A percentile compares a stretch with the other conserved stretches of the same genome.
These are phyloP conservation scores for Tricholoma furcatifolium DNA, from an alignment of 768 basidiomycete species.

Conservation along the genomic window DNA sequence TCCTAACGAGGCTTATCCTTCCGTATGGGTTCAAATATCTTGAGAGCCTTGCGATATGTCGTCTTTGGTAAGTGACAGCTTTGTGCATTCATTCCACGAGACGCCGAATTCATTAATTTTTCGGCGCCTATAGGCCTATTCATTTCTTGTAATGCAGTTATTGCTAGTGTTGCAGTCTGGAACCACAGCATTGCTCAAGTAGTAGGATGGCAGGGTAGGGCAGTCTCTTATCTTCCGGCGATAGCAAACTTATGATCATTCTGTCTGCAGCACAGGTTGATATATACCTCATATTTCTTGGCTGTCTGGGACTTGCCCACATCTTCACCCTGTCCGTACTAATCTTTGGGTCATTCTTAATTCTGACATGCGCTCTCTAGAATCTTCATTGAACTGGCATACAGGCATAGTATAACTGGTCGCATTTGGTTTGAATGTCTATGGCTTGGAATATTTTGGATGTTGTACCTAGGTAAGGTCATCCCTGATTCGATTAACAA, in stretches of 20 bases:
- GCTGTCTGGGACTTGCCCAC: conserved; percentile 54
- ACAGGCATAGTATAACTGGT: conserved; percentile 47
- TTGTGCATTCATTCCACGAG: not conserved
- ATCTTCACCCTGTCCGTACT: conserved; percentile 57
- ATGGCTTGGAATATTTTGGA: conserved; percentile 59
- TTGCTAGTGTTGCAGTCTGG: conserved; percentile 68
- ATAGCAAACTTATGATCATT: conserved; percentile 6
- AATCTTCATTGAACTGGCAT: conserved; percentile 58
- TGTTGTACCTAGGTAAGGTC: conserved; percentile 57
- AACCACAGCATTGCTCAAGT: conserved; percentile 52
- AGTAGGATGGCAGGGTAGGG: conserved; percentile 38
- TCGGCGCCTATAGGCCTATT: conserved; percentile 44
- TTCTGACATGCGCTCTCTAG: conserved; percentile 25
- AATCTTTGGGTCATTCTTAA: not conserved
- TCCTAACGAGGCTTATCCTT: not conserved
- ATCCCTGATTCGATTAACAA: conserved; percentile 3
- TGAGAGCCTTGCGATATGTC: conserved; percentile 55
- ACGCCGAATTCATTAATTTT: conserved; percentile 4
- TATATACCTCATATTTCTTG: conserved; percentile 57
- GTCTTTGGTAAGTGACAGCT: conserved; percentile 48
- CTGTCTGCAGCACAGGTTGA: conserved; percentile 44
- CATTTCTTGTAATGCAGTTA: conserved; percentile 62
- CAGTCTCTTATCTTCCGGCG: not conserved
- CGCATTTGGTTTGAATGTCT: conserved; percentile 72
- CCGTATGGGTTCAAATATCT: conserved; percentile 34